Base-by-base conservation (phyloP, 306 rosid species). In the Rubus parviflorus region DNA sequence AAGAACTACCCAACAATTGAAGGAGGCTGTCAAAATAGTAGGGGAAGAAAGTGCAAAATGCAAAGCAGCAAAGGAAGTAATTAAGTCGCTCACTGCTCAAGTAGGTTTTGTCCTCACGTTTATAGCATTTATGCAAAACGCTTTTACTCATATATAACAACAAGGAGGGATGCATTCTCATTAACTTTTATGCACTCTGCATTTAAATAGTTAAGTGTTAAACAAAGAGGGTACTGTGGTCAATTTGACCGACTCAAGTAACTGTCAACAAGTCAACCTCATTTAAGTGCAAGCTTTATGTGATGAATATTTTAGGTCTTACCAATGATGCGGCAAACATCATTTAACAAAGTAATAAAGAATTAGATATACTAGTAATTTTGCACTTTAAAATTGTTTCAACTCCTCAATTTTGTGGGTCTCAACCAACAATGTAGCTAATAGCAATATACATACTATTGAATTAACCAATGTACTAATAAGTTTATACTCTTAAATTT, bases 21-120 rank as follows among this genome's bases (percentile, higher is more conserved):
- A 89, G 79, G 99, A 96, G 75, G 97, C 98, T 67, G 83, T 89
- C 67, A 90, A 92, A 80, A 77, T 91, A 75, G 96, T 92, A 46
- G 93, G 88, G 62, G 97, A 91, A 75, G 98, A 93, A 86, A 84
- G 90, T 76, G 80, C 87, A 65, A 96, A 86, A 86, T 89, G 93
- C 81, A 93, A 87, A 86, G 93, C 92, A 8, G 98, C 98, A 68
- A 96, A 96, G 88, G 98, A 93, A 88, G 98, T 96, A 76, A 93
- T 91, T 79, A 96, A 87, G 79, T 91, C 96, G 0, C 97, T 96
- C 54, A 93, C 98, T 56, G 91, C 96, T 49, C 93, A 93, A 87
- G 98, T 96, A 81, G 78, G 82, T 79, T 71, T 73, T 35, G 37
- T 48, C 30, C 58, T 47, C 25, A 12, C 40, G 47, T 41, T 75